Evolutionary conservation across 768 basidiomycete species (phyloP), one percentile per base, ranked within the genome.

Genomic region (Russula brevipes): DNA sequence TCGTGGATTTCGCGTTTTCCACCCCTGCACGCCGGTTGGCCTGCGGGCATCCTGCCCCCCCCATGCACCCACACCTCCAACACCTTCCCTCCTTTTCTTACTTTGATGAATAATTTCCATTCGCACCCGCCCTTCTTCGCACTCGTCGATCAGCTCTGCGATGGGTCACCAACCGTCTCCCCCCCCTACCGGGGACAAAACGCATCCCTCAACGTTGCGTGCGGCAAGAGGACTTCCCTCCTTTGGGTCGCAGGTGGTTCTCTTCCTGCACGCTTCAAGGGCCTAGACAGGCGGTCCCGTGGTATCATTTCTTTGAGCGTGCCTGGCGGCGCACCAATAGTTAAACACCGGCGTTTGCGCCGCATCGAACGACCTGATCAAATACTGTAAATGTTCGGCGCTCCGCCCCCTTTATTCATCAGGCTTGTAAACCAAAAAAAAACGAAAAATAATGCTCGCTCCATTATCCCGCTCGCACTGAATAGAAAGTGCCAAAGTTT

Each of bases 201-300:
- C 50, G 5, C 19, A 10, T 31, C 6, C 38, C 7, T 31, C 3
- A 14, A 8, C 46, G 14, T 19, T 30, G 39, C 1, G 24, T 39
- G 41, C 54, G 54, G 54, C 54, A 54, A 54, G 14, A 10, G 4
- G 6, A 30, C 31, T 30, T 35, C 41, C 61, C 36, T 38, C 24
- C 33, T 46, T 57, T 45, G 17, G 36, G 49, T 14, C 31, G 19
- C 41, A 5, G 35, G 38, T 33, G 56, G 24, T 58, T 54, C 57
- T 58, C 52, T 59, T 57, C 50, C 16, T 41, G 42, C 44, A 54
- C 46, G n/a, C 42, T 16, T 51, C 54, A 19, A 55, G 54, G 63
- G 63, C 36, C 63, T 51, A 60, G 63, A 63, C 57, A n/a, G 53
- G 54, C 58, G 59, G 59, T 54, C 63, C 63, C 63, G 58, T 59